phyloP scores from a whole-genome alignment of 352 stramenopile species.

The Phytophthora vignae region DNA sequence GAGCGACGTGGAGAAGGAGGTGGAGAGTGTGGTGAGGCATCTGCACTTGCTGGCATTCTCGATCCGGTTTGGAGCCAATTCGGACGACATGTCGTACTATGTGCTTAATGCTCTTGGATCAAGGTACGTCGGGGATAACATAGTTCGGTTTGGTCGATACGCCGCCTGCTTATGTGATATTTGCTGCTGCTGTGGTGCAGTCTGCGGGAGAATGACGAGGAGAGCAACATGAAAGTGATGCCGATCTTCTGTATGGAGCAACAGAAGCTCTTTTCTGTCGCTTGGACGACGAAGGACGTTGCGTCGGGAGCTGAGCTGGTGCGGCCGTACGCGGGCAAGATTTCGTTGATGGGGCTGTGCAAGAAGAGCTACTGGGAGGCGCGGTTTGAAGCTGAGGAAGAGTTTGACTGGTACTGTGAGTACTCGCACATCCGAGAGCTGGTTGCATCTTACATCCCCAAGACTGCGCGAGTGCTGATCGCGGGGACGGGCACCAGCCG shows the following conservation, averaged over 20 bases:
- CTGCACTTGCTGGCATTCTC: conserved; percentile 59
- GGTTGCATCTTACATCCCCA: conserved; percentile 42
- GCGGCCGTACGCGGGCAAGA: conserved; percentile 56
- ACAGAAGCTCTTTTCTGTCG: conserved; percentile 56
- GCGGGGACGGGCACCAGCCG: conserved; percentile 59
- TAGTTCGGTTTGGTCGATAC: not conserved
- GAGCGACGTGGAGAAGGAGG: conserved; percentile 30
- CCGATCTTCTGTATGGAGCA: conserved; percentile 58
- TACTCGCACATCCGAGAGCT: conserved; percentile 55
- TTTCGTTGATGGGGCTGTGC: conserved; percentile 63
- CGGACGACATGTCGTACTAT: conserved; percentile 61
- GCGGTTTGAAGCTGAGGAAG: conserved; percentile 54
- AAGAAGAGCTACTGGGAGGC: conserved; percentile 71
- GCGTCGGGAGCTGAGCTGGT: conserved; percentile 41
- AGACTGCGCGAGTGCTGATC: conserved; percentile 44
- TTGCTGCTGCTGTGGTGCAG: conserved; percentile 23
- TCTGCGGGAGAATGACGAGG: conserved; percentile 43
- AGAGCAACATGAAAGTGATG: conserved; percentile 56
- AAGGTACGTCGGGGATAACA: conserved; percentile 16
- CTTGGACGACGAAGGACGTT: conserved; percentile 49
- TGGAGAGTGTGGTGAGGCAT: conserved; percentile 41
- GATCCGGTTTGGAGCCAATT: conserved; percentile 51
- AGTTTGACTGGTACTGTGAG: conserved; percentile 71
- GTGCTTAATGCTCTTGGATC: conserved; percentile 56
- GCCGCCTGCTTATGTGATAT: conserved; percentile 11